phyloP scores from a whole-genome alignment of 495 filamentous ascomycete genomes.

The Cercophora samala region DNA sequence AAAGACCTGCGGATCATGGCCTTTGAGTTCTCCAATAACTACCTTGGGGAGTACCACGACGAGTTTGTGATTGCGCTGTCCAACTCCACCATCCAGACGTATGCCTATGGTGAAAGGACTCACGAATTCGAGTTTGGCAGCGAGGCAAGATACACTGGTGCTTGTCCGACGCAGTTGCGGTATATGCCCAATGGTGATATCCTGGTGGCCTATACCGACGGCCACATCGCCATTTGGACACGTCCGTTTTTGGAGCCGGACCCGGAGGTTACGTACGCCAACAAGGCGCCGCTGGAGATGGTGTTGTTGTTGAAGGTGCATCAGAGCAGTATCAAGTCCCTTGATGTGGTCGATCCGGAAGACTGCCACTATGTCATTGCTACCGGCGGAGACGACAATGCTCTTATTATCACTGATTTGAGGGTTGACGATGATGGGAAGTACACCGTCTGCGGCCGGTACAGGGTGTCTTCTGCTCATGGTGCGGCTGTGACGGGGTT shows the following conservation, averaged over 20 bases:
- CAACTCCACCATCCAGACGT: constrained; percentile 70
- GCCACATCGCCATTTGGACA: constrained; percentile 41
- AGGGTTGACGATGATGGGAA: constrained; percentile 10
- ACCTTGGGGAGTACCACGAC: constrained; percentile 32
- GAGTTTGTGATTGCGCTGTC: constrained; percentile 68
- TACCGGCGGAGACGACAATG: constrained; percentile 85
- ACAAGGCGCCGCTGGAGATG: constrained; percentile 16
- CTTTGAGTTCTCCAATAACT: constrained; percentile 49
- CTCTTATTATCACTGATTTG: constrained; percentile 58
- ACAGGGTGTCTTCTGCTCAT: constrained; percentile 69
- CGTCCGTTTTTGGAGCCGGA: neutral
- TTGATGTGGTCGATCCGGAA: constrained; percentile 35
- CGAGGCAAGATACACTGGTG: constrained; percentile 64
- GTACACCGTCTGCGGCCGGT: constrained; percentile 37
- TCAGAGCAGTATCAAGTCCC: constrained; percentile 69
- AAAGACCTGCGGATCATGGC: constrained; percentile 76
- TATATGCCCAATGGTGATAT: constrained; percentile 53
- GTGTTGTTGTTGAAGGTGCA: constrained; percentile 51
- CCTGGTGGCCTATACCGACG: constrained; percentile 47
- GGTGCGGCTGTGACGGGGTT: constrained; percentile 74
- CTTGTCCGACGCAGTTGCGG: constrained; percentile 69
- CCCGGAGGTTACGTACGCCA: neutral
- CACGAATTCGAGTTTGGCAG: constrained; percentile 54
- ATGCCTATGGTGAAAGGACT: constrained; percentile 50
- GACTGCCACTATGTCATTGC: constrained; percentile 48